phyloP scores from a whole-genome alignment of 1,284 basidiomycete genomes.

The Moesziomyces sp. region DNA sequence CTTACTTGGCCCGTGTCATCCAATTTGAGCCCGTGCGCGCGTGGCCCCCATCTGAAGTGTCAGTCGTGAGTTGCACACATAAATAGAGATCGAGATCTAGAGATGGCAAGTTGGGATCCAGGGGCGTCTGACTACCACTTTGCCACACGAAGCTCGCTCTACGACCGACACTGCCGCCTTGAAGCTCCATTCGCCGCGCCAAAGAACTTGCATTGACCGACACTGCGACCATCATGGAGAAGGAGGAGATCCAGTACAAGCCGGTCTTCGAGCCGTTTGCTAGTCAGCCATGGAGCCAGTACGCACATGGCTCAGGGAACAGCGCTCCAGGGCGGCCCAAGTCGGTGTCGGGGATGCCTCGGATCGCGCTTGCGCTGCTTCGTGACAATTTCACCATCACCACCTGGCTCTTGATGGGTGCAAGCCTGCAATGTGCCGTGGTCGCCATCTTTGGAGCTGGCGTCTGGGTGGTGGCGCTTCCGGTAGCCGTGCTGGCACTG shows the following conservation, averaged over 20 bases:
- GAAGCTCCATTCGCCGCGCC: too few species aligned
- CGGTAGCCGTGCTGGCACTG: conserved; percentile 10
- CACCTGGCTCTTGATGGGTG: conserved; percentile 25
- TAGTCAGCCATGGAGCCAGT: conserved; percentile 20
- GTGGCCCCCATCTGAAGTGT: too few species aligned
- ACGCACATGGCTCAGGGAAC: background rate
- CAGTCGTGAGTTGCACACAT: too few species aligned
- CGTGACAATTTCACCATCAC: conserved; percentile 20
- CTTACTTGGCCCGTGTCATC: too few species aligned
- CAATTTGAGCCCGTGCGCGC: too few species aligned
- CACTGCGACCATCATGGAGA: background rate
- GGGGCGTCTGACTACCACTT: too few species aligned
- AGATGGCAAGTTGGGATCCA: too few species aligned
- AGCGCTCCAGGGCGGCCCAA: conserved; percentile 5
- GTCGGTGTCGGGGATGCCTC: background rate
- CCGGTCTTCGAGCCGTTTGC: conserved; percentile 19
- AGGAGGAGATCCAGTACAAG: background rate
- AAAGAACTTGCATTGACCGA: background rate
- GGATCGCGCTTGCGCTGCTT: background rate
- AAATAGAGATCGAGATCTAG: too few species aligned
- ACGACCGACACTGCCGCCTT: too few species aligned
- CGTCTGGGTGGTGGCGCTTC: conserved; percentile 12
- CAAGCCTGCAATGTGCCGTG: conserved; percentile 12
- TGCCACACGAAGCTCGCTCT: too few species aligned
- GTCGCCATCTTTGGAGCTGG: conserved; percentile 14